A percentile compares a stretch with the other conserved stretches of the same genome.
Conservation (phyloP, 2,329 filamentous ascomycete species). For the Juglanconis juglandina region DNA sequence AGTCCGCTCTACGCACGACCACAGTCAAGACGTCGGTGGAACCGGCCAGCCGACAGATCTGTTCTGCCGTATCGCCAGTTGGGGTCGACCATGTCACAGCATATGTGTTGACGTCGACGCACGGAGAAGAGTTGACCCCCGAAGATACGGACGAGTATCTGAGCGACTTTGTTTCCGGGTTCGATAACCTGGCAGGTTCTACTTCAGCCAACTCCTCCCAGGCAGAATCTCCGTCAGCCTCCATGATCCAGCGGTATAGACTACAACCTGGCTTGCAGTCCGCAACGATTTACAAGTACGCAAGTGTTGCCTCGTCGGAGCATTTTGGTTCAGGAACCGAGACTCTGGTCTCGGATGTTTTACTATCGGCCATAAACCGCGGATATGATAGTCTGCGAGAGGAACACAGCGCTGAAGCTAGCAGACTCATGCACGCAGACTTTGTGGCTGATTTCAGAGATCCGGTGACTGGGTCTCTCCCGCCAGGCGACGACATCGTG, state of each 20-base stretch:
- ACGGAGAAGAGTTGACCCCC: neutral
- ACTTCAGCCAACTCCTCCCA: neutral
- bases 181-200: neutral
- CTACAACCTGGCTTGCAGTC: conserved; percentile 2
- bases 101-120: conserved; percentile 4
- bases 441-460: conserved; percentile 17
- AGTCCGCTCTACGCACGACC: conserved; percentile 13
- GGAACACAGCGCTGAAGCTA: conserved; percentile 8
- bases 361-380: neutral
- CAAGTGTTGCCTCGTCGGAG: conserved; percentile 13
- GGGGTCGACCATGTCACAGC: conserved; percentile 5
- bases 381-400: conserved; percentile 1
- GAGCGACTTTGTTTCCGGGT: conserved; percentile 1
- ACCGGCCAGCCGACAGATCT: neutral
- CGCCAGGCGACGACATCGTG: conserved; percentile 5
- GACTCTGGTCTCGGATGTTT: neutral
- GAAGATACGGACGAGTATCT: conserved; percentile 2
- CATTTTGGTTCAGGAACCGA: conserved; percentile 12
- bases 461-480: conserved; percentile 10
- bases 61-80: conserved; percentile 8
- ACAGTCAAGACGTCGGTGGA: neutral
- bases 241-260: conserved; percentile 3
- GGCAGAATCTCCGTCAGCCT: neutral
- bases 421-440: conserved; percentile 9
- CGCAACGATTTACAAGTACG: conserved; percentile 14